Evolutionary conservation across 169 alveolate species (phyloP).

Genomic region (Eimeria necatrix): DNA sequence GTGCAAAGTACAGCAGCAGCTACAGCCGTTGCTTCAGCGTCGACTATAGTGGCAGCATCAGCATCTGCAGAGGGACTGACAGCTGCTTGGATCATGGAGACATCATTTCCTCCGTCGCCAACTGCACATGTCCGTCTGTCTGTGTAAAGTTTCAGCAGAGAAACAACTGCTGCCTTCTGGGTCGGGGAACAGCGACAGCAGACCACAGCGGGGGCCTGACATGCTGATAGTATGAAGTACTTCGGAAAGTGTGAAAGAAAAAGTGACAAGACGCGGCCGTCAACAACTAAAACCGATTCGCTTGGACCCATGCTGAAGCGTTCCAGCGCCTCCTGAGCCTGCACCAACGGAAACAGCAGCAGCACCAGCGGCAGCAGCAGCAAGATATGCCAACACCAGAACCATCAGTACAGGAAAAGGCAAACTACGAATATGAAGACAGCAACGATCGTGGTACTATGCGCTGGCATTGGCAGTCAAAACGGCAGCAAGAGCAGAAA

Average conservation of each 20-base stretch:
- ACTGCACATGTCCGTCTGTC: constrained; percentile 95
- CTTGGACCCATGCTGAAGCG: constrained; percentile 72
- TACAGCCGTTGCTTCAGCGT: background rate
- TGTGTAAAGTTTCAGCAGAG: constrained; percentile 85
- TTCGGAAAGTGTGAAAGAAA: constrained; percentile 36
- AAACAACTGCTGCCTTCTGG: constrained; percentile 97
- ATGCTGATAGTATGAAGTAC: constrained; percentile 41
- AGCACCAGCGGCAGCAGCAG: constrained; percentile 30
- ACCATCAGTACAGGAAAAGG: too few species aligned
- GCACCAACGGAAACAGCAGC: background rate
- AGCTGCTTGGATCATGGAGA: constrained; percentile 98
- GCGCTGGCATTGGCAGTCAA: too few species aligned
- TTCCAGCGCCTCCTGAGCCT: constrained; percentile 69
- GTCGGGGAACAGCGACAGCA: constrained; percentile 99
- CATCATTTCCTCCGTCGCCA: constrained; percentile 99
- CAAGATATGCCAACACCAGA: background rate
- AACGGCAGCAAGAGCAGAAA: background rate
- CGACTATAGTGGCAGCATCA: background rate
- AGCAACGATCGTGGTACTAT: too few species aligned
- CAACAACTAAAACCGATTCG: constrained; percentile 81
- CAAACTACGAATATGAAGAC: too few species aligned
- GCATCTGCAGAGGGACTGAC: constrained; percentile 58
- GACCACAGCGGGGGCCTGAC: constrained; percentile 84
- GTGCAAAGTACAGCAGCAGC: background rate
- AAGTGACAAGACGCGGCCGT: constrained; percentile 78